Conservation (phyloP, 495 filamentous ascomycete genomes). For the Venustampulla echinocandica region DNA sequence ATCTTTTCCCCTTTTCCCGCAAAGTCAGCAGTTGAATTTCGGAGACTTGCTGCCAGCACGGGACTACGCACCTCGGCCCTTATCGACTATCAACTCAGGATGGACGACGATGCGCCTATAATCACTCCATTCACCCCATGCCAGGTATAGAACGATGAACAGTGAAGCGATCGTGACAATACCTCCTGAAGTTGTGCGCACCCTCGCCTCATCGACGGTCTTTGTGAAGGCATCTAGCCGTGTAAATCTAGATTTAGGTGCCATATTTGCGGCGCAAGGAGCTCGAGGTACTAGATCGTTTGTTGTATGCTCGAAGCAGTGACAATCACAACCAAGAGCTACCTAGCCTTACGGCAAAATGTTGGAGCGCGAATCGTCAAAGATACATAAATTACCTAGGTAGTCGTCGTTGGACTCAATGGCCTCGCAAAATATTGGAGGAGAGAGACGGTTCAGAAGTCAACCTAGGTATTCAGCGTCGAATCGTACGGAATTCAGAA, state of each 20-base stretch:
- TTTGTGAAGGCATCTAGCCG: constrained; percentile 97
- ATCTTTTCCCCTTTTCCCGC: constrained; percentile 70
- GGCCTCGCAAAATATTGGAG: neutral
- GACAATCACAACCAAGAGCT: neutral
- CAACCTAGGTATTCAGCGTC: neutral
- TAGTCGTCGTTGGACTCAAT: constrained; percentile 3
- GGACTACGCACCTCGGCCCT: constrained; percentile 67
- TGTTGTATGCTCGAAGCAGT: neutral
- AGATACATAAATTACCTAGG: constrained; percentile 21
- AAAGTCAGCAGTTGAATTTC: constrained; percentile 6
- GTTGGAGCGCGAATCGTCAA: constrained; percentile 3
- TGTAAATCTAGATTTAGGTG: constrained; percentile 76
- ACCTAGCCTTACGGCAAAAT: constrained; percentile 15
- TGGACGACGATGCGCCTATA: constrained; percentile 80
- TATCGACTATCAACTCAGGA: constrained; percentile 92
- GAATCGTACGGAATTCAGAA: no score
- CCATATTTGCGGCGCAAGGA: constrained; percentile 32
- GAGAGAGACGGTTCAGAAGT: neutral
- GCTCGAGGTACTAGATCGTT: neutral
- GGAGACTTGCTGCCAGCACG: neutral
- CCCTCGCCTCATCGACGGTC: constrained; percentile 93
- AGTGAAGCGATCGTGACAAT: constrained; percentile 88
- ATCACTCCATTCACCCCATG: constrained; percentile 93
- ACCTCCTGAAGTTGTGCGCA: constrained; percentile 94
- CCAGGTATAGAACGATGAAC: constrained; percentile 75